Base-by-base conservation (phyloP, 164 flowering plant genomes). In the Aristolochia fimbriata region DNA sequence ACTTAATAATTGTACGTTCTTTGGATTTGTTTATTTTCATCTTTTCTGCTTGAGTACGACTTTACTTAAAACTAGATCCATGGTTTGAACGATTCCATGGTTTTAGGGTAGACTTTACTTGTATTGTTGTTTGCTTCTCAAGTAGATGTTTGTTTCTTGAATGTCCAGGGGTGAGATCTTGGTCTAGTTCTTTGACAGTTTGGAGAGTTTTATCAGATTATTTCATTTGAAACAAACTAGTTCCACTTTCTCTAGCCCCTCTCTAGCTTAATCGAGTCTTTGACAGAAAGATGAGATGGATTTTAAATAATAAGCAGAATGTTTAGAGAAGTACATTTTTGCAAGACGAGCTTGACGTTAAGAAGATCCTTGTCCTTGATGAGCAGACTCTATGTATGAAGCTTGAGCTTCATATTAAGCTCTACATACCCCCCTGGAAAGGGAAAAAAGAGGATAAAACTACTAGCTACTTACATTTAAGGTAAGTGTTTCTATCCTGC, bases 371-470 rank as follows among this genome's bases (percentile, higher is more conserved):
- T 12, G 33, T 60, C 21, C 76, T 66, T 15, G 94, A 87, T 69
- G 94, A 90, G 72, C 65, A 69, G 31, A 90, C 91, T 0, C 62
- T 73, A 24, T 83, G 92, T 65, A 86, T 79, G 91, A 88, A 76
- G 73, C 85, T 83, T 2, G 91, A 87, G 63, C 85, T 90, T 65
- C 82, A 65, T 55, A 33, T 90, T 11, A 57, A 70, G 1, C 27
- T 90, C 37, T 70, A 80, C 50, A 24, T 51, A 20, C 74, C 77
- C 70, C 80, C 77, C 0, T 4, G 79, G 11, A 70, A 77, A 46
- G 57, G 30, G 16, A 71, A 55, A 53, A 71, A 70, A 30, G 20
- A 20, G 24, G 74, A 77, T 62, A 58, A 57, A 4, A 70, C 64
- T 17, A 66, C 58, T 48, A 76, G 69, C 54, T 71, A 64, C 61